These are phyloP conservation scores for Setaria viridis DNA, from an alignment of 202 grass and related monocot species.

Conservation along the genomic window DNA sequence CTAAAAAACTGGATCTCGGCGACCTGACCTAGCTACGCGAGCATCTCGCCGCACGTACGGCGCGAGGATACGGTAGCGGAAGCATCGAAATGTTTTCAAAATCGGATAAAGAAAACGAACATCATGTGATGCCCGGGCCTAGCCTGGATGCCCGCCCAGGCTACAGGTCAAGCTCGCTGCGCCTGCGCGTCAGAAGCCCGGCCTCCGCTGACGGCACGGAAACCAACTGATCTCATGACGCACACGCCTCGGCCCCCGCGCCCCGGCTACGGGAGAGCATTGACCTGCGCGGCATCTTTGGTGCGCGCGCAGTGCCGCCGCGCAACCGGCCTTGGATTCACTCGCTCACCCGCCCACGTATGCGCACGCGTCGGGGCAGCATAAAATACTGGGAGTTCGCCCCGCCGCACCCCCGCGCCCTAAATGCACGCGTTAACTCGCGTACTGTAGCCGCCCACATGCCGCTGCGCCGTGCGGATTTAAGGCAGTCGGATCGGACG, in stretches of 20 bases:
- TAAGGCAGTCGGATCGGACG: not conserved
- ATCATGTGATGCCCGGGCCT: not conserved
- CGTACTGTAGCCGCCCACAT: slow-evolving; percentile 42
- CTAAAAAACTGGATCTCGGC: slow-evolving; percentile 49
- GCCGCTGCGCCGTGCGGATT: slow-evolving; percentile 44
- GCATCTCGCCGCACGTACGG: slow-evolving; percentile 3
- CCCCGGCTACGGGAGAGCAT: not conserved
- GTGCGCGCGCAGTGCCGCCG: not conserved
- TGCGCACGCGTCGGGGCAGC: slow-evolving; percentile 20
- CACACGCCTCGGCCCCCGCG: not conserved
- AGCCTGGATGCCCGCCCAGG: not conserved
- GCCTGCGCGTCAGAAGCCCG: not conserved
- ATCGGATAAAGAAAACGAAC: not conserved
- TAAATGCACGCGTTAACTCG: slow-evolving; percentile 44
- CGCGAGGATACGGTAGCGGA: slow-evolving; percentile 29
- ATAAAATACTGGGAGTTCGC: slow-evolving; percentile 49
- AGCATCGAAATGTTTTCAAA: slow-evolving; percentile 40
- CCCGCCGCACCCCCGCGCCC: not conserved
- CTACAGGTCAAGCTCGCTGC: not conserved
- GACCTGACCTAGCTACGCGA: not conserved
- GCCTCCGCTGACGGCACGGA: slow-evolving; percentile 18
- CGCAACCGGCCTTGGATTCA: slow-evolving; percentile 17
- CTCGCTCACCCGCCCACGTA: not conserved
- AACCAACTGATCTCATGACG: not conserved
- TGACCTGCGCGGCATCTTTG: slow-evolving; percentile 34